Percentiles rank a stretch among this genome's conserved stretches.
phyloP scores from a whole-genome alignment of 345 rosid genomes.

The Chamaenerion angustifolium region DNA sequence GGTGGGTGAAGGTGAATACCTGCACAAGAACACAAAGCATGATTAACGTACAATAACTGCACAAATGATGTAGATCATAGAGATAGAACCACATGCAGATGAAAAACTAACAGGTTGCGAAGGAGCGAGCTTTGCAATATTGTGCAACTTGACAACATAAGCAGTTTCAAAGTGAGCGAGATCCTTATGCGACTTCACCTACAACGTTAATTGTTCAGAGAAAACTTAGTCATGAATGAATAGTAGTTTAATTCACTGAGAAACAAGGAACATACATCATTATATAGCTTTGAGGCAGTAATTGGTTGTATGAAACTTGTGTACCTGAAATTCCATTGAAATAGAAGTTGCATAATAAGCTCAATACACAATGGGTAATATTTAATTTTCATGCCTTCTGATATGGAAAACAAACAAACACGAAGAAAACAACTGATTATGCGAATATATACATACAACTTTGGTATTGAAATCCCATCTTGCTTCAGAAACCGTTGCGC shows the following conservation, averaged over 20 bases:
- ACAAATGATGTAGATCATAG: neutral
- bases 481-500: slow-evolving; percentile 88
- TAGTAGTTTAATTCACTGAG: slow-evolving; percentile 2
- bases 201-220: slow-evolving; percentile 12
- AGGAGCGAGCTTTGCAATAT: slow-evolving; percentile 74
- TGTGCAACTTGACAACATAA: slow-evolving; percentile 90
- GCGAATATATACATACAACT: slow-evolving; percentile 50
- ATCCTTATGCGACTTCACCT: slow-evolving; percentile 91
- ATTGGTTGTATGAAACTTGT: slow-evolving; percentile 94
- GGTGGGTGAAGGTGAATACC: slow-evolving; percentile 92
- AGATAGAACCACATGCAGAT: slow-evolving; percentile 2
- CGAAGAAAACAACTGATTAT: neutral
- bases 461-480: slow-evolving; percentile 95
- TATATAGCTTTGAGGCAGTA: slow-evolving; percentile 77
- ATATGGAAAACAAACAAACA: no score
- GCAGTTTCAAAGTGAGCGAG: slow-evolving; percentile 88
- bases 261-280: slow-evolving; percentile 43
- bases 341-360: neutral
- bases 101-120: slow-evolving; percentile 53
- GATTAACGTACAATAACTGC: neutral
- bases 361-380: no score
- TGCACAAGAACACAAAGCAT: slow-evolving; percentile 16
- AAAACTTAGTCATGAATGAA: slow-evolving; percentile 4
- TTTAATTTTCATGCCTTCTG: no score
- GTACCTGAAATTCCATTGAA: slow-evolving; percentile 43